Base-by-base conservation (phyloP, 495 filamentous ascomycete genomes). In the Hypoxylon subgilvum region DNA sequence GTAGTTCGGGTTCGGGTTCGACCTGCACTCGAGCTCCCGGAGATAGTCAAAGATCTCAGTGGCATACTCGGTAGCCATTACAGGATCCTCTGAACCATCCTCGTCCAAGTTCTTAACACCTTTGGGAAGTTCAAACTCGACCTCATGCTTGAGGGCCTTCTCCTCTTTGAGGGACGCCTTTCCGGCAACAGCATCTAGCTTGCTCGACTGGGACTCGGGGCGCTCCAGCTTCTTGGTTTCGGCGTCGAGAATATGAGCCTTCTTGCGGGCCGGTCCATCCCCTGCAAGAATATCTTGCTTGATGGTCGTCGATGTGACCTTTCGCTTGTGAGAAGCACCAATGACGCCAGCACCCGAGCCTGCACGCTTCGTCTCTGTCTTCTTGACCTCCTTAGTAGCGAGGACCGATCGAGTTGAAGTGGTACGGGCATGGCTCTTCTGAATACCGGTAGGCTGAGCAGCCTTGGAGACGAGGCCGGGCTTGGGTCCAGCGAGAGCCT, bases 1-100 rank as follows among this genome's bases (percentile, higher is more conserved):
- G 76, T 98, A 98, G 42, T 92, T 74, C 6, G 92, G 86, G 73
- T 97, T 97, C 34, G 95, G 90, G 63, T 90, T 77, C 2, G 92
- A 93, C 7, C 83, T 78, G 67, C 85, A 75, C 73, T 98, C 94
- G 7, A 98, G 83, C 50, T 94, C 86, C 61, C 84, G 86, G 61
- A 97, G 83, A 71, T 98, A 97, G 34, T 97, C 93, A 73, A 98
- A 97, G 66, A 98, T 97, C 73, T 98, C 94, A 31, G 85, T 85
- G 27, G 96, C 94, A 69, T 98, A 98, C 69, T 98, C 94, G 25
- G 95, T 90, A 32, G 92, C 95, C 93, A 97, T 97, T 63, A 96
- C 77, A 12, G 94, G 95, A 67, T 98, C 94, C 57, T 95, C 90
- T 30, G 87, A 54, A 70, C 97, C 94, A 68, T 97, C 92, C 23